Conservation (phyloP, 805 yeast genomes). For the Debaryomyces hansenii region DNA sequence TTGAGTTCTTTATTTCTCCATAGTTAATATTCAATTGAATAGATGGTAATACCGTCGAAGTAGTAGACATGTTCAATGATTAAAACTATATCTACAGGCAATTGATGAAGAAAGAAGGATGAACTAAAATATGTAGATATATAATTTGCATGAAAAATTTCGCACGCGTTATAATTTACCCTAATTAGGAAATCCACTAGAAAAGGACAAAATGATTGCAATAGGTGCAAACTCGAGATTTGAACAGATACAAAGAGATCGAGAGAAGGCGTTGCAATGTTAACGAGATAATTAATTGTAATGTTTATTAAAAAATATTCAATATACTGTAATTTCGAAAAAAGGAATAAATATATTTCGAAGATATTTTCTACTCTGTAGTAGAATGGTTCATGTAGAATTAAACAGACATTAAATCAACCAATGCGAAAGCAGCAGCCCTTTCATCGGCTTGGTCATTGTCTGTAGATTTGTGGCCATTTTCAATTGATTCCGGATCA, state of each 20-base stretch:
- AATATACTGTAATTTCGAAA: not conserved
- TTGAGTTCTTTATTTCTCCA: slow-evolving; percentile 54
- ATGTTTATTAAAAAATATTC: not conserved
- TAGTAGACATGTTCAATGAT: slow-evolving; percentile 17
- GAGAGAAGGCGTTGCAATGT: no score
- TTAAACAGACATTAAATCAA: slow-evolving; percentile 48
- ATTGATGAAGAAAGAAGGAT: not conserved
- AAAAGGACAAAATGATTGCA: not conserved
- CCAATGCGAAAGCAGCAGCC: slow-evolving; percentile 62
- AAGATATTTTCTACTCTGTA: not conserved
- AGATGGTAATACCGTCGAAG: slow-evolving; percentile 51
- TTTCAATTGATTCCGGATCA: slow-evolving; percentile 1
- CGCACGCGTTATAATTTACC: slow-evolving; percentile 12
- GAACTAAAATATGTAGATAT: not conserved
- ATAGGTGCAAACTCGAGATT: no score
- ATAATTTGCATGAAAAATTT: slow-evolving; percentile 2
- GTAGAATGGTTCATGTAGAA: not conserved
- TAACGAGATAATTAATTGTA: not conserved
- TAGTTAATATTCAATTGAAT: slow-evolving; percentile 75
- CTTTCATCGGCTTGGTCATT: slow-evolving; percentile 41
- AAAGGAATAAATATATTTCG: not conserved
- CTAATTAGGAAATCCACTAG: slow-evolving; percentile 12
- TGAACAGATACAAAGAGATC: no score
- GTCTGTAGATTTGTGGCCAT: slow-evolving; percentile 4
- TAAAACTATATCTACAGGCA: not conserved